A percentile compares a stretch with the other conserved stretches of the same genome.
Conservation (phyloP, 2,329 filamentous ascomycete species). For the Colletotrichum chlorophyti region DNA sequence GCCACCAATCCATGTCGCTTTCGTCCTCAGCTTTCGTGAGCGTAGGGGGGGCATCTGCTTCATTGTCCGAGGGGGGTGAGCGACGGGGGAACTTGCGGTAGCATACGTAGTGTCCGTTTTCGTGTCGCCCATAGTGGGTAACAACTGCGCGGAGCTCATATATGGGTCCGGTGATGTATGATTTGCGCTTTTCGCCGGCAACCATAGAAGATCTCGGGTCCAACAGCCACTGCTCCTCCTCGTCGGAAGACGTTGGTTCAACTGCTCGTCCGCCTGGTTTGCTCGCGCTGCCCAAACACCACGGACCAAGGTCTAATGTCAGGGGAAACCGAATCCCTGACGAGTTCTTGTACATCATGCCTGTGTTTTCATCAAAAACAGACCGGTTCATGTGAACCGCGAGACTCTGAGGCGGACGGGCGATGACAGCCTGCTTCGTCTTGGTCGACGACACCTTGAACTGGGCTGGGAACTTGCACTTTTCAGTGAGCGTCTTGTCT, state of each 20-base stretch:
- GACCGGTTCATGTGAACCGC: slow-evolving; percentile 91
- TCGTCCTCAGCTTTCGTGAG: slow-evolving; percentile 1
- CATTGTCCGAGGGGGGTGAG: slow-evolving; percentile 29
- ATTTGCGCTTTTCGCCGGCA: slow-evolving; percentile 56
- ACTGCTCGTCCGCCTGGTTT: slow-evolving; percentile 26
- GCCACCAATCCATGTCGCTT: slow-evolving; percentile 75
- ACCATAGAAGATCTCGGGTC: slow-evolving; percentile 79
- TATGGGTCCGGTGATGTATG: slow-evolving; percentile 61
- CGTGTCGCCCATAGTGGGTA: slow-evolving; percentile 88
- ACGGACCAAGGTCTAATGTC: slow-evolving; percentile 78
- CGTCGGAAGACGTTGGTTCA: not conserved
- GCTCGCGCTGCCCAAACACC: slow-evolving; percentile 74
- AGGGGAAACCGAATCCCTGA: slow-evolving; percentile 80
- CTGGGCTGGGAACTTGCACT: slow-evolving; percentile 71
- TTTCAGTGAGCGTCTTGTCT: slow-evolving; percentile 67
- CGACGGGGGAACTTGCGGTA: slow-evolving; percentile 73
- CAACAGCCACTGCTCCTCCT: slow-evolving; percentile 72
- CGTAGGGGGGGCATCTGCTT: slow-evolving; percentile 29
- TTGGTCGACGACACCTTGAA: slow-evolving; percentile 81
- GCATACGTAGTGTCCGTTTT: slow-evolving; percentile 95
- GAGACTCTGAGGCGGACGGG: slow-evolving; percentile 79
- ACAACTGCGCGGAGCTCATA: slow-evolving; percentile 86
- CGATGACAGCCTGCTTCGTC: slow-evolving; percentile 87
- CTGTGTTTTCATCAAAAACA: slow-evolving; percentile 84
- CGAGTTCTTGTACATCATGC: slow-evolving; percentile 82